Percentiles rank a stretch among this genome's conserved stretches.
These are phyloP conservation scores for Ligustrum vulgare DNA, from an alignment of 257 asterid species.

Conservation along the genomic window DNA sequence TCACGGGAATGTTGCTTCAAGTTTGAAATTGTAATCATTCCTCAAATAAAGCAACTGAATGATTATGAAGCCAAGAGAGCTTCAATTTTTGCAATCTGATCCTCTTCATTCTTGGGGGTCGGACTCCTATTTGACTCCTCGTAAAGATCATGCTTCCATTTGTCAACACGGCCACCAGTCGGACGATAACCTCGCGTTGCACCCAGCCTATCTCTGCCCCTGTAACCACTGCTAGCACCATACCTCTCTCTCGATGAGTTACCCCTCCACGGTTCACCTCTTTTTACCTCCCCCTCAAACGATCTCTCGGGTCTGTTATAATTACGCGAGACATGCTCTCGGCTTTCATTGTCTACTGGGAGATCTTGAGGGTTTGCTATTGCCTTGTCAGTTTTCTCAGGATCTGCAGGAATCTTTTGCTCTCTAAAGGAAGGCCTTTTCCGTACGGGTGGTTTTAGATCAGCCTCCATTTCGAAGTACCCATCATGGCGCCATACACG, in stretches of 20 bases:
- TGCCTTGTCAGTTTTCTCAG: constrained; percentile 42
- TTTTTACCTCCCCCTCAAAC: constrained; percentile 45
- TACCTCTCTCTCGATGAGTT: constrained; percentile 51
- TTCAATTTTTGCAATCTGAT: constrained; percentile 77
- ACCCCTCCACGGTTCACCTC: constrained; percentile 48
- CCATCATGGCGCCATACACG: constrained; percentile 73
- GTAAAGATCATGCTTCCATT: constrained; percentile 94
- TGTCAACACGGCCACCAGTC: constrained; percentile 54
- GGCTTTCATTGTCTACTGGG: constrained; percentile 41
- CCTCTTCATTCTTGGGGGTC: constrained; percentile 81
- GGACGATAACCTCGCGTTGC: constrained; percentile 47
- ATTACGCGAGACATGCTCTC: constrained; percentile 36
- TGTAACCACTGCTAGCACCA: constrained; percentile 25
- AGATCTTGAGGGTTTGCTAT: constrained; percentile 34
- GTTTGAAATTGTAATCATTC: neutral
- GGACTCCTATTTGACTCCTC: constrained; percentile 74
- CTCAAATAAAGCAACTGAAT: neutral
- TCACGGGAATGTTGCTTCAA: neutral
- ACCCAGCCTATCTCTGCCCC: constrained; percentile 52
- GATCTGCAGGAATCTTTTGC: constrained; percentile 55
- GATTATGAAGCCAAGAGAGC: constrained; percentile 65
- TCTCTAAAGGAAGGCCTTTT: constrained; percentile 83
- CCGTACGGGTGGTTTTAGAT: constrained; percentile 48
- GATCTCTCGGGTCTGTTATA: constrained; percentile 48
- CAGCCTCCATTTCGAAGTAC: constrained; percentile 61